These are phyloP conservation scores for Cenchrus americanus DNA, from an alignment of 176 grass and related monocot genomes.

Conservation along the genomic window DNA sequence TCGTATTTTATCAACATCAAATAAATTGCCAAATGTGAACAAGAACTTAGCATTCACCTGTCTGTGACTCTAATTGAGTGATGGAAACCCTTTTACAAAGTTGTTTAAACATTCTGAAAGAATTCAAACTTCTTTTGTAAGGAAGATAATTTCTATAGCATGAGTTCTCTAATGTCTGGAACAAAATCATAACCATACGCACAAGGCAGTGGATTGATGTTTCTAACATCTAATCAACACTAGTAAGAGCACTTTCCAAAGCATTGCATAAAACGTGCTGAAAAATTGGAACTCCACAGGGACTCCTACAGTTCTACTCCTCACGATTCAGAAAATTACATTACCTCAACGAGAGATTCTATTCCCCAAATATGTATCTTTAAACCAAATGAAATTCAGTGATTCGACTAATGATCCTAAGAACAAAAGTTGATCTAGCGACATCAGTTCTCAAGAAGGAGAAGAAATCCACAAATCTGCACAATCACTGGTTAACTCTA, in stretches of 20 bases:
- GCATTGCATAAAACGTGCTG: neutral
- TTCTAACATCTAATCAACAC: neutral
- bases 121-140: too few relatives aligned
- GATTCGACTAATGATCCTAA: neutral
- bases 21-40: neutral
- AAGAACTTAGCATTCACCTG: neutral
- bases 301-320: neutral
- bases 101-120: neutral
- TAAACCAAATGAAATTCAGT: neutral
- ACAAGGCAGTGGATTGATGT: neutral
- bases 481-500: neutral
- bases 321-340: neutral
- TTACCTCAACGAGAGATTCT: neutral
- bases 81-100: neutral
- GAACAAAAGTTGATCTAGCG: neutral
- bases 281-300: neutral
- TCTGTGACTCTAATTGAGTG: neutral
- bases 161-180: neutral
- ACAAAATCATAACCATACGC: neutral
- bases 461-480: neutral
- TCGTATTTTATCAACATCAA: neutral
- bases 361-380: neutral
- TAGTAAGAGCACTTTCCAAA: neutral
- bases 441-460: neutral
- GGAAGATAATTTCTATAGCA: neutral